These are phyloP conservation scores for Hanseniaspora taiwanica DNA, from an alignment of 805 yeast genomes.

Conservation along the genomic window DNA sequence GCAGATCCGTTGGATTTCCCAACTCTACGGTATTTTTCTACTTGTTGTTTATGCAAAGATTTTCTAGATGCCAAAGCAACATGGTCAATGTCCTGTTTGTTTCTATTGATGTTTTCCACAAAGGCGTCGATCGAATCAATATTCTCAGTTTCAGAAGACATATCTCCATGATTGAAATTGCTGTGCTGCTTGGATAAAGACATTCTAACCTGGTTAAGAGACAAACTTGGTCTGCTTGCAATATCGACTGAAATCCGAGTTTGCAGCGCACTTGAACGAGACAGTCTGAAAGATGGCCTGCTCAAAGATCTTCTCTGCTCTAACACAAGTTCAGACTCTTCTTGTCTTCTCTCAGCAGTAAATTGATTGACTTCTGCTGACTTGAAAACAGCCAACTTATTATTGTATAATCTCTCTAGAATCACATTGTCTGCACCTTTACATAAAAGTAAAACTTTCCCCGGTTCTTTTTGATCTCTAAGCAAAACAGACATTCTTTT, in stretches of 20 bases:
- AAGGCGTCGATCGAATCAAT: conserved; percentile 38
- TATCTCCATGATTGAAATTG: conserved; percentile 4
- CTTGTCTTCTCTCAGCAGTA: conserved; percentile 49
- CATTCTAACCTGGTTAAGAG: conserved; percentile 19
- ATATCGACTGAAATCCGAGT: conserved; percentile 19
- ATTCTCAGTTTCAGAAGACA: conserved; percentile 14
- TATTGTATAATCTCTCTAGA: conserved; percentile 51
- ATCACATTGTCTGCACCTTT: conserved; percentile 95
- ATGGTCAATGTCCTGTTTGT: conserved; percentile 38
- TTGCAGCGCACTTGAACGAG: conserved; percentile 20
- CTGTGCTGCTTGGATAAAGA: conserved; percentile 16
- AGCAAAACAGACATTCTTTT: conserved; percentile 91
- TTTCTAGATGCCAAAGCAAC: conserved; percentile 40
- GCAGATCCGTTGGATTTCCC: too few relatives aligned
- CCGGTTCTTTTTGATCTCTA: conserved; percentile 48
- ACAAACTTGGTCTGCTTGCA: conserved; percentile 17
- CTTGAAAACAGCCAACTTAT: conserved; percentile 48
- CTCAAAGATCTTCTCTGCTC: conserved; percentile 37
- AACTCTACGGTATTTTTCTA: conserved; percentile 43
- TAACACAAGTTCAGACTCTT: conserved; percentile 65
- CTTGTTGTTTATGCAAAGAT: conserved; percentile 48
- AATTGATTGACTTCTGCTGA: conserved; percentile 47
- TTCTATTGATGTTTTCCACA: conserved; percentile 29
- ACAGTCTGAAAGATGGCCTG: conserved; percentile 17
- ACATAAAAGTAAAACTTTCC: conserved; percentile 60